Conservation (phyloP, 2,329 filamentous ascomycete genomes). For the Lasiodiplodia gonubiensis region DNA sequence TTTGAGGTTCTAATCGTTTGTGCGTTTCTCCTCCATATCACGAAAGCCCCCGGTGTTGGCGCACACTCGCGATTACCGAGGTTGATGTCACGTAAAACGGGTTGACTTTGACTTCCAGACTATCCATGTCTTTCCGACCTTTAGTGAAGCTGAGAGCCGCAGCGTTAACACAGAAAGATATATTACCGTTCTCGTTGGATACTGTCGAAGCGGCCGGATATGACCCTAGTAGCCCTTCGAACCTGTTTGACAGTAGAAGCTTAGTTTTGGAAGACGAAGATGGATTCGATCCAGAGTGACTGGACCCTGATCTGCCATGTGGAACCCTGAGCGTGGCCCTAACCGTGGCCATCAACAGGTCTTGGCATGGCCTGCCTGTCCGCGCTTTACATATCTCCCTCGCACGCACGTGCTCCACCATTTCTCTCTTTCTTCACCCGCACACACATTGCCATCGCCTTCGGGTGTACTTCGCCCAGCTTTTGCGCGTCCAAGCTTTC, state of each 20-base stretch:
- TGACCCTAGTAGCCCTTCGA: not conserved
- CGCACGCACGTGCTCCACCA: not conserved
- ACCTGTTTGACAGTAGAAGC: not conserved
- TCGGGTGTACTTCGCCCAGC: not conserved
- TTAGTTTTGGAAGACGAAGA: not conserved
- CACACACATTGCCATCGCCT: not conserved
- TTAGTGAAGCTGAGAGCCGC: not conserved
- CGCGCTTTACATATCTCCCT: not conserved
- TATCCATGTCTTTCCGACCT: not conserved
- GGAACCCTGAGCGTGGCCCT: not conserved
- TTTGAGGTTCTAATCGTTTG: not conserved
- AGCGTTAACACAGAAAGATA: not conserved
- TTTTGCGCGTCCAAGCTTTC: not conserved
- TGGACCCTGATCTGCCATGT: not conserved
- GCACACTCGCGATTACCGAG: not conserved
- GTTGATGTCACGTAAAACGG: not conserved
- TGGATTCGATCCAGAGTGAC: not conserved
- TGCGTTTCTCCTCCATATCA: not conserved
- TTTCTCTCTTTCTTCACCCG: not conserved
- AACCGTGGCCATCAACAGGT: not conserved
- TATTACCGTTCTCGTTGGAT: not conserved
- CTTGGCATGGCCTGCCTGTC: not conserved
- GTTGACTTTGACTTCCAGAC: not conserved
- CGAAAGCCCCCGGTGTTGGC: not conserved
- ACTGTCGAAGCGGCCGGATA: not conserved